phyloP scores from a whole-genome alignment of 2,329 filamentous ascomycete species.

The Chlorencoelia australis region DNA sequence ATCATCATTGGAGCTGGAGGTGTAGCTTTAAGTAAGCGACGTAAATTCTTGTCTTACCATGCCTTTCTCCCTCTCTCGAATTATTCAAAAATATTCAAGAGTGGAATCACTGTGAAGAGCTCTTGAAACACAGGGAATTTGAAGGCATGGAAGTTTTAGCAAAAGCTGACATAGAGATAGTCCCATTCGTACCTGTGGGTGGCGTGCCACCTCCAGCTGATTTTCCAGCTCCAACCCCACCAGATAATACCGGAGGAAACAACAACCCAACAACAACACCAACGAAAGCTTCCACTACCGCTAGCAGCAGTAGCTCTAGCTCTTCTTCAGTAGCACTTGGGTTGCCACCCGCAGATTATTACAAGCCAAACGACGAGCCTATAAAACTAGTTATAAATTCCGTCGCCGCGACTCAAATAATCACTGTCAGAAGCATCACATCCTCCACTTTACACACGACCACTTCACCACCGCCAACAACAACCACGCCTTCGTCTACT shows the following conservation, averaged over 20 bases:
- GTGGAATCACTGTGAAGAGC: no score
- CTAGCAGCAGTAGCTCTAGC: neutral
- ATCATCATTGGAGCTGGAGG: neutral
- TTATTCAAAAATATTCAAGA: no score
- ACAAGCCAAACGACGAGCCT: neutral
- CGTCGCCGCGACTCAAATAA: neutral
- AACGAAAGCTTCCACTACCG: neutral
- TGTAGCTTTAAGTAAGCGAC: neutral
- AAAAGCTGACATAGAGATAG: no score
- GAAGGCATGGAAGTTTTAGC: no score
- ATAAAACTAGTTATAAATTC: neutral
- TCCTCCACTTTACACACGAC: neutral
- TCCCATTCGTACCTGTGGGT: neutral
- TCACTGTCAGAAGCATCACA: neutral
- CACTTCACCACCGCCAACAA: neutral
- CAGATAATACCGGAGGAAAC: neutral
- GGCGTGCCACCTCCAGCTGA: neutral
- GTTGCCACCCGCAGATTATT: neutral
- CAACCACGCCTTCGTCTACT: neutral
- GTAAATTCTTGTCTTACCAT: no score
- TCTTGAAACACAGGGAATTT: no score
- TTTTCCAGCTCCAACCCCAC: neutral
- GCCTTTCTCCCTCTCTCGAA: no score
- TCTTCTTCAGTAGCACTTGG: neutral
- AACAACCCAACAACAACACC: neutral